phyloP scores from a whole-genome alignment of 352 stramenopile genomes.

The Globisporangium acanthophoron region DNA sequence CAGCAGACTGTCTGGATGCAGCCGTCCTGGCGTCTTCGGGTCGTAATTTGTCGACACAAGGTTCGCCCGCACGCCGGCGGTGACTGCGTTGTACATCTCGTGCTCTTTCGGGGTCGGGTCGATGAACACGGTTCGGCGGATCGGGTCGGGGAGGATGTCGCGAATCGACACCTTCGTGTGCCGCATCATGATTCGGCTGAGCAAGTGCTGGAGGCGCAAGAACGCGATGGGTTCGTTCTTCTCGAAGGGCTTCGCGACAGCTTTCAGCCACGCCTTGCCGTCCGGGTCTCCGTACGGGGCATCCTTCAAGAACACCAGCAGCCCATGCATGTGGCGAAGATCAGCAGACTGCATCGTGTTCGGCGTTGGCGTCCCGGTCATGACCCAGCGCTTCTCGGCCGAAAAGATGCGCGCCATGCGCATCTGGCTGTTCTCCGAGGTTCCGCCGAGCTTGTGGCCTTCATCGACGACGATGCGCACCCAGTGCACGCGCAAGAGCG shows the following conservation, averaged over 20 bases:
- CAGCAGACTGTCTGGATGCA: conserved; percentile 67
- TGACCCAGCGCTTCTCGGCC: conserved; percentile 91
- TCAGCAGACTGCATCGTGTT: conserved; percentile 83
- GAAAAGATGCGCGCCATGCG: conserved; percentile 76
- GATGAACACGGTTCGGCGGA: conserved; percentile 44
- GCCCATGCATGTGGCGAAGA: conserved; percentile 85
- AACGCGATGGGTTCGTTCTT: conserved; percentile 46
- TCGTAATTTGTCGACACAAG: conserved; percentile 78
- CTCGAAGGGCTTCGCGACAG: conserved; percentile 73
- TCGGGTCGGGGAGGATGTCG: conserved; percentile 46
- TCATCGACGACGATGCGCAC: conserved; percentile 94
- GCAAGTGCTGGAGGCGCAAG: conserved; percentile 71
- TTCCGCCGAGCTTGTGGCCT: conserved; percentile 90
- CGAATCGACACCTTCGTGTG: conserved; percentile 92
- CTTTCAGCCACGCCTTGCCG: conserved; percentile 69
- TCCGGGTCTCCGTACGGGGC: conserved; percentile 73
- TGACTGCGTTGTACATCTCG: conserved; percentile 67
- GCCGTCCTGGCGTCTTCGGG: conserved; percentile 40
- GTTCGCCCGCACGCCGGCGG: conserved; percentile 55
- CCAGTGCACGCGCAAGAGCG: conserved; percentile 65
- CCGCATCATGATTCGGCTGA: conserved; percentile 92
- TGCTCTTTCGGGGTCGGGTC: conserved; percentile 67
- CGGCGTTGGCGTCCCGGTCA: conserved; percentile 95
- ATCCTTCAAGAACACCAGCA: conserved; percentile 91
- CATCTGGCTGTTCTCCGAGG: conserved; percentile 61